phyloP scores from a whole-genome alignment of 345 rosid species.

The Triadica sebifera region DNA sequence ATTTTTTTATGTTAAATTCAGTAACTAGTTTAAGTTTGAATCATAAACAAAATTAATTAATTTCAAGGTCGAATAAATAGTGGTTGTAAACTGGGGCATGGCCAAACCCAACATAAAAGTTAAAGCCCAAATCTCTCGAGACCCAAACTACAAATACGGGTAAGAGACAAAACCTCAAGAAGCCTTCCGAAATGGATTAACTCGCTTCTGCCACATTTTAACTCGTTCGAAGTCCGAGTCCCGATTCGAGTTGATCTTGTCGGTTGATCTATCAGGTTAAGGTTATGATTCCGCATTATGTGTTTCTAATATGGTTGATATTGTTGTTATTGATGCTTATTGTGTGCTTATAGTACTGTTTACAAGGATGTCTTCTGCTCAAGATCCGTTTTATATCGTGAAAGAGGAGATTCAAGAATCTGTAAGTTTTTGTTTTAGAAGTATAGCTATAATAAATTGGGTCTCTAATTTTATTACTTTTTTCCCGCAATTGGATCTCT shows the following conservation, averaged over 20 bases:
- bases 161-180: not conserved
- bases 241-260: too few relatives aligned
- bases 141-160: not conserved
- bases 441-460: not conserved
- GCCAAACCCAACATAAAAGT: too few relatives aligned
- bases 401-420: constrained; percentile 98
- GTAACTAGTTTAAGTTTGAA: too few relatives aligned
- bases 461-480: not conserved
- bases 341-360: not conserved
- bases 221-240: too few relatives aligned
- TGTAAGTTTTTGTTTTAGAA: constrained; percentile 45
- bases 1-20: too few relatives aligned
- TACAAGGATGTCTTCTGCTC: constrained; percentile 79
- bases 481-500: not conserved
- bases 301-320: not conserved
- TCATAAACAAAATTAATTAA: too few relatives aligned
- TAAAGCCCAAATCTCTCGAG: too few relatives aligned
- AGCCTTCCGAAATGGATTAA: too few relatives aligned
- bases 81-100: too few relatives aligned
- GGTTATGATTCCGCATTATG: not conserved
- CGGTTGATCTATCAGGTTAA: too few relatives aligned
- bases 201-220: too few relatives aligned
- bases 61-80: too few relatives aligned
- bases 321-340: not conserved
- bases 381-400: constrained; percentile 96